Base-by-base conservation (phyloP, 2,329 filamentous ascomycete species). In the Drechslera avenae region DNA sequence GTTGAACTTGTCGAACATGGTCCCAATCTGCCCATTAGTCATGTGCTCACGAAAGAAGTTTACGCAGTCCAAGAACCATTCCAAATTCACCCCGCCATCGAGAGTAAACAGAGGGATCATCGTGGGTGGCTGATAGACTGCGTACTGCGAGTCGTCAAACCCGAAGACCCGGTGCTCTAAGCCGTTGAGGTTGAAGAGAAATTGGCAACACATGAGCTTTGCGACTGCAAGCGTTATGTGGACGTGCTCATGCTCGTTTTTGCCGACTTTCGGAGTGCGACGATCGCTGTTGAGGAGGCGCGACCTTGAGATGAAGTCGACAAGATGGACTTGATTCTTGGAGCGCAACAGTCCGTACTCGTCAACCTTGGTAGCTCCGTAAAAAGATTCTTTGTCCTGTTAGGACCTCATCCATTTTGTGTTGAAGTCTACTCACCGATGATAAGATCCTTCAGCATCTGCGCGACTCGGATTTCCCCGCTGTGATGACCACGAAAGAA, bases 21-120 rank as follows among this genome's bases (percentile, higher is more conserved):
- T 71, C 17, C 63, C 60, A n/a, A 76, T 72, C 3, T 68, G 68
- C 7, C 66, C 39, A 6, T 60, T 60, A 33, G 73, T 74, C 62
- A 83, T 74, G 54, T 83, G 79, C 40, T 77, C 75, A 37, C 77
- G 77, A 70, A 82, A 83, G 72, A 83, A 83, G 53, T 81, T 81
- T 35, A 79, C 61, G 32, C 76, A 69, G 54, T 82, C 76, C 4
- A 81, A 61, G 2, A 78, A 43, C 75, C 76, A 81, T 2, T 73
- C 63, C 44, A 79, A 67, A 54, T 82, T 78, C 42, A 83, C 57
- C 1, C 72, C 54, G 3, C 64, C 46, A 26, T 41, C n/a, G n/a
- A n/a, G n/a, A n/a, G n/a, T n/a, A n/a, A n/a, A n/a, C n/a, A n/a
- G n/a, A n/a, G n/a, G n/a, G 3, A 68, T 67, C 0, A 44, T 39